Evolutionary conservation across 139 green algal species (phyloP), one percentile per base, ranked within the genome.

Genomic region (Choricystis sp.): DNA sequence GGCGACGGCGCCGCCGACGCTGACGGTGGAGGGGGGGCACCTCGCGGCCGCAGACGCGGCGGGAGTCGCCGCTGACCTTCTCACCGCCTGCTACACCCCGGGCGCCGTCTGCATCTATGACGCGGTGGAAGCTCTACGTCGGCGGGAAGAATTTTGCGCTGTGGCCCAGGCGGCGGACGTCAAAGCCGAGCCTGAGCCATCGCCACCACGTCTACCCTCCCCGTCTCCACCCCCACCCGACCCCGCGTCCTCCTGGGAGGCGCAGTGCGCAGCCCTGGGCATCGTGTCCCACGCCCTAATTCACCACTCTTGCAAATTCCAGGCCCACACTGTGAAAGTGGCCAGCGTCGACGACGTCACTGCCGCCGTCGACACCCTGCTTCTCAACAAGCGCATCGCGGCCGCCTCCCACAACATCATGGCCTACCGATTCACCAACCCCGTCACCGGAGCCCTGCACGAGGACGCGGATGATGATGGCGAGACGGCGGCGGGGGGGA

Each of bases 391-490:
- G 65, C 94, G 94, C 71, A 83, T 95, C 20, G 62, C 68, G 22
- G 66, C 71, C 3, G 87, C 87, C 2, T 94, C 88, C 0, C 88
- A 95, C 76, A 93, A 91, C 76, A 92, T 95, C 62, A 81, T 91
- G 73, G 86, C 84, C 3, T 93, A 87, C 62, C 66, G 86, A 52
- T 85, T 92, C 26, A 20, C 69, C 29, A 52, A 70, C 26, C 28
- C 64, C 3, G 69, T 68, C 27, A 66, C 49, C 22, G 57, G 59
- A 25, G 73, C 64, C 3, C 79, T 84, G 20, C 49, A 76, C 22
- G 73, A 91, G 70, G 88, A 93, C 49, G 90, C 64, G 59, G 88
- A 95, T 66, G 88, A 95, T 64, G 87, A 94, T 60, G 88, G 88
- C 0, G 88, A 95, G 68, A 64, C 49, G 28, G 85, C 87, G 14